Evolutionary conservation across 2,329 filamentous ascomycete genomes (phyloP).

Genomic region (Verticillium albo-atrum): DNA sequence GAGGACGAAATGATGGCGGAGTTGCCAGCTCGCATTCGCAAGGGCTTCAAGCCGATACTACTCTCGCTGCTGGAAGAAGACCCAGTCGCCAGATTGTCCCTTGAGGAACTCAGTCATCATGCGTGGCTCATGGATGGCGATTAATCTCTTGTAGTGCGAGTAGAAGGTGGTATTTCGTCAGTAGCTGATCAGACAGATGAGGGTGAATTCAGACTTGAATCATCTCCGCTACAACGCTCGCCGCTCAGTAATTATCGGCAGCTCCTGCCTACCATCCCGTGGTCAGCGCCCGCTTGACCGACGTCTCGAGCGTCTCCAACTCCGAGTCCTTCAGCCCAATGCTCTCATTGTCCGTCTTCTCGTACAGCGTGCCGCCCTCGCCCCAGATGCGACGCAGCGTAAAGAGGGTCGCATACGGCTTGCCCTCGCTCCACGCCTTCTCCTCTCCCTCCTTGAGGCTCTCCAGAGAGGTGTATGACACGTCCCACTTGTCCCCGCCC

Average conservation of each 20-base stretch:
- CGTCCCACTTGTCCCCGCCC: slow-evolving; percentile 45
- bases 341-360: slow-evolving; percentile 59
- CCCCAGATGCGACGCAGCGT: slow-evolving; percentile 70
- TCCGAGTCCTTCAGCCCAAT: slow-evolving; percentile 46
- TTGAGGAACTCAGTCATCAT: neutral
- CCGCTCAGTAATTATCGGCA: too few relatives aligned
- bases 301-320: slow-evolving; percentile 43
- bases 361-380: slow-evolving; percentile 67
- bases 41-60: neutral
- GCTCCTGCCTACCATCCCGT: neutral
- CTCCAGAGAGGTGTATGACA: slow-evolving; percentile 47
- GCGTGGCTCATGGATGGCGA: neutral
- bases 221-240: too few relatives aligned
- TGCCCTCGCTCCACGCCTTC: slow-evolving; percentile 50
- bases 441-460: slow-evolving; percentile 53
- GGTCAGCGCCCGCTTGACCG: slow-evolving; percentile 10
- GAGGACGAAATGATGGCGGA: neutral
- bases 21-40: neutral
- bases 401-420: slow-evolving; percentile 46
- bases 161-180: too few relatives aligned
- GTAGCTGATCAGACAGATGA: too few relatives aligned
- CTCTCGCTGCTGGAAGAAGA: neutral
- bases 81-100: neutral
- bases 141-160: too few relatives aligned
- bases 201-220: too few relatives aligned